Evolutionary conservation across 768 basidiomycete genomes (phyloP).

Genomic region (Cantharellus anzutake): DNA sequence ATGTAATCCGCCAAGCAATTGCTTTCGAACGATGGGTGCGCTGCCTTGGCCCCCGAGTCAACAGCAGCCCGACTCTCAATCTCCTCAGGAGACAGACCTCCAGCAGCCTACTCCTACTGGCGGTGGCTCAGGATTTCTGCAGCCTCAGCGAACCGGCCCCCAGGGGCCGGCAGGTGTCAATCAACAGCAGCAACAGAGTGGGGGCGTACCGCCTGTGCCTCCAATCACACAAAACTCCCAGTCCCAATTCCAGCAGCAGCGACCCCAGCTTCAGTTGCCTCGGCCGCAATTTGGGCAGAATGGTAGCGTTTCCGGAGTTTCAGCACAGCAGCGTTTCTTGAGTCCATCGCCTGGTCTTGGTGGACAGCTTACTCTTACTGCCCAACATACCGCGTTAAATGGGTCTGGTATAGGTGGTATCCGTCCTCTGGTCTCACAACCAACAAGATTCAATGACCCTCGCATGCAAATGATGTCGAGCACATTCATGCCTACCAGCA

Average conservation of each 20-base stretch:
- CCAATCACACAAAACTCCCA: conserved; percentile 8
- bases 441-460: conserved; percentile 69
- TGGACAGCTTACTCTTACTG: conserved; percentile 11
- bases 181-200: not conserved
- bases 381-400: conserved; percentile 40
- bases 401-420: conserved; percentile 14
- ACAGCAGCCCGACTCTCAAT: conserved; percentile 47
- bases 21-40: not conserved
- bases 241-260: conserved; percentile 15
- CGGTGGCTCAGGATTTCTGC: conserved; percentile 11
- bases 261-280: conserved; percentile 15
- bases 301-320: not conserved
- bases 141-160: conserved; percentile 43
- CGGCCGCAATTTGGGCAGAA: not conserved
- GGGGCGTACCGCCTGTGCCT: not conserved
- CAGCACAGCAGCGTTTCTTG: conserved; percentile 21
- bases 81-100: conserved; percentile 27
- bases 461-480: conserved; percentile 76
- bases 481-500: conserved; percentile 62
- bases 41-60: conserved; percentile 13
- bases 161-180: conserved; percentile 15
- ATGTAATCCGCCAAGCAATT: not conserved
- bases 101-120: conserved; percentile 8
- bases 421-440: conserved; percentile 42
- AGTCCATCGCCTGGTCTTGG: conserved; percentile 35